phyloP scores from a whole-genome alignment of 176 grass and related monocot genomes.

The Musa troglodytarum region DNA sequence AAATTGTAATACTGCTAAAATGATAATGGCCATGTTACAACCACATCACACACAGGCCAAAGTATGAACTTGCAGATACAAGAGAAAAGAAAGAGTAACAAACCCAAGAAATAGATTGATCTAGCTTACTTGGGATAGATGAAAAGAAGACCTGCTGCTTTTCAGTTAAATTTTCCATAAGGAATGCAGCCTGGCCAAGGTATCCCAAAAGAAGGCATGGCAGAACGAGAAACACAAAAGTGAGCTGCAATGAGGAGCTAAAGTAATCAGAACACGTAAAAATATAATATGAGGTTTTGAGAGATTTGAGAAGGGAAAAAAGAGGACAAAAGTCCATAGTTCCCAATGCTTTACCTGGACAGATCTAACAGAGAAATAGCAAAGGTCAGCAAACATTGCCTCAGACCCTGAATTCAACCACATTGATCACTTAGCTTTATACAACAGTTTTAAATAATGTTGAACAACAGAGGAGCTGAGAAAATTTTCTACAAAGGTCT shows the following conservation, averaged over 20 bases:
- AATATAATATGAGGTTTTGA: neutral
- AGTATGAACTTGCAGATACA: neutral
- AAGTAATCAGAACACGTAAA: constrained; percentile 1
- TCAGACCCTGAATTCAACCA: constrained; percentile 76
- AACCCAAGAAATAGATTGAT: neutral
- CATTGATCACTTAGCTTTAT: neutral
- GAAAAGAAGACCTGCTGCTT: constrained; percentile 98
- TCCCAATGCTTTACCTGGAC: constrained; percentile 50
- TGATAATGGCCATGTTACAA: neutral
- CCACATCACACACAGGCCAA: neutral
- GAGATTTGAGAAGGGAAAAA: neutral
- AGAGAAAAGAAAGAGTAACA: neutral
- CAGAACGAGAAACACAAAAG: constrained; percentile 89
- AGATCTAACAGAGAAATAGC: constrained; percentile 96
- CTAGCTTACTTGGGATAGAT: constrained; percentile 87
- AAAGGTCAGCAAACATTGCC: constrained; percentile 98
- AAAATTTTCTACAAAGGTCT: neutral
- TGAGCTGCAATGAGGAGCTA: constrained; percentile 57
- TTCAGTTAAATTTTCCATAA: constrained; percentile 80
- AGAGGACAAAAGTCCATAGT: constrained; percentile 17
- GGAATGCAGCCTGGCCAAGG: constrained; percentile 93
- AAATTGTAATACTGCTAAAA: neutral
- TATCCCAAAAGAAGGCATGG: constrained; percentile 97
- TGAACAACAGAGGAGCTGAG: constrained; percentile 2
- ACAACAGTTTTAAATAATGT: neutral